Base-by-base conservation (phyloP, 306 rosid species). In the Calophaca sinica region DNA sequence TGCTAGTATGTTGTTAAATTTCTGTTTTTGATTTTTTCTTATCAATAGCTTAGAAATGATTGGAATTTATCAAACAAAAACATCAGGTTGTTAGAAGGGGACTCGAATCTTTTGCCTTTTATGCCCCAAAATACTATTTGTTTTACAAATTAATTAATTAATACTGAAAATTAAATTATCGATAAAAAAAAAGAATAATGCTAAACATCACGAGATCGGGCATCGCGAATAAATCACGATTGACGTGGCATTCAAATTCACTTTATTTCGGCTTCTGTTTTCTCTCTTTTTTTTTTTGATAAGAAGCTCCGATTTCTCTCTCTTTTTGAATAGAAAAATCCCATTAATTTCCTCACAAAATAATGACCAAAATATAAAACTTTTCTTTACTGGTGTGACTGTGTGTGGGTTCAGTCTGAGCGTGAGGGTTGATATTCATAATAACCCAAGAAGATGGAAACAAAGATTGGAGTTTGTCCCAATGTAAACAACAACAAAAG, bases 401-500 rank as follows among this genome's bases (percentile, higher is more conserved):
- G 12, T 39, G 41, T n/a, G n/a, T n/a, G n/a, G 74, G 1, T 28
- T 58, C 74, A 35, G 58, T 68, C 7, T 26, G 70, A 70, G 49
- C 20, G 1, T 8, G 64, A 42, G 64, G 29, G 77, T 39, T 15
- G 29, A n/a, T 41, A 35, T 10, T 9, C 7, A 11, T 9, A 11
- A 48, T 7, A 39, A 51, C 7, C 1, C 50, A 44, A 62, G 42
- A 68, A 42, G 78, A 75, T 14, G 13, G 61, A 61, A 87, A 46
- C 35, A 87, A n/a, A 48, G 80, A 59, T 26, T 75, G 87, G 14
- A 91, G 62, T 46, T 67, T 82, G 2, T 87, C 86, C 93, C 94
- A 91, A 31, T 89, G 79, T 46, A 89, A 60, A 73, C 85, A 91
- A 48, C 93, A 87, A 20, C 82, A 84, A 58, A 89, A 87, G 87